Conservation (phyloP, 306 rosid species). For the Morella rubra region DNA sequence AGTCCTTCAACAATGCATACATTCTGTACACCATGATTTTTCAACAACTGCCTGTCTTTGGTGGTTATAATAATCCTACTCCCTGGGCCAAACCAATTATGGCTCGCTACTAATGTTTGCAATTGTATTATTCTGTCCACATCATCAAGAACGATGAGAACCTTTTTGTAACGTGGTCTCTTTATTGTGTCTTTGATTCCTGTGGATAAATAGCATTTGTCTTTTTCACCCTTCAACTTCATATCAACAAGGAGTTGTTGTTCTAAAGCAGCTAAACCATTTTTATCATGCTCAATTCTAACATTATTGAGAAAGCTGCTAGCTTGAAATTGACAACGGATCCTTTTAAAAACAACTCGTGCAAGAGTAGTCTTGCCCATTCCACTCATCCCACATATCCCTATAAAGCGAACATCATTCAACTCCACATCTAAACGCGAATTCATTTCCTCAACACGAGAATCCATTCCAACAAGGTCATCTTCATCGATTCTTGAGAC, state of each 20-base stretch:
- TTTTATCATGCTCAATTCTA: too few relatives aligned
- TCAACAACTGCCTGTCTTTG: too few relatives aligned
- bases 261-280: background rate
- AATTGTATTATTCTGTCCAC: too few relatives aligned
- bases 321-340: background rate
- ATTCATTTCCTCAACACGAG: background rate
- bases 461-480: background rate
- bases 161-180: background rate
- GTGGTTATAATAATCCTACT: too few relatives aligned
- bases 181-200: background rate
- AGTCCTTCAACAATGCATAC: too few relatives aligned
- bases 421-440: background rate
- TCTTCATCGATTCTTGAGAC: background rate
- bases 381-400: background rate
- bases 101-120: too few relatives aligned
- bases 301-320: slow-evolving; percentile 3
- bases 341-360: background rate
- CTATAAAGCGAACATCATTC: background rate
- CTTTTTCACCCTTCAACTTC: background rate
- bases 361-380: background rate
- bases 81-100: too few relatives aligned
- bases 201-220: rapidly evolving
- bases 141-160: background rate
- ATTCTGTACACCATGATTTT: too few relatives aligned
- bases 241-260: background rate